Conservation (phyloP, 164 flowering plant genomes). For the Tinospora cordifolia region DNA sequence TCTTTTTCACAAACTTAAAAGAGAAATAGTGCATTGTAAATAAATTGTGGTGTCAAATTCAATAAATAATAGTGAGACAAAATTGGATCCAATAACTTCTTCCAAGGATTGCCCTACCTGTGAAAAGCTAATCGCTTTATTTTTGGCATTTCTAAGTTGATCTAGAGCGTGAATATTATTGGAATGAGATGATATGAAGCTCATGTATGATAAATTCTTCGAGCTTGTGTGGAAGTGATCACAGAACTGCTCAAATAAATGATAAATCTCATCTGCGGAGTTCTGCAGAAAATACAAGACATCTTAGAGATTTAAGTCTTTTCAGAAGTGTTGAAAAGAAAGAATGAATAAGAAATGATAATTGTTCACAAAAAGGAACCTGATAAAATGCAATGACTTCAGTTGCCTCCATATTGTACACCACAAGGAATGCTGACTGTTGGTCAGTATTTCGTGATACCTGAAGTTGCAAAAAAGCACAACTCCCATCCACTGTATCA, state of each 20-base stretch:
- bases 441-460: slow-evolving; percentile 76
- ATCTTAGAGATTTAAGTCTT: not conserved
- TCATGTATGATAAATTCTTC: slow-evolving; percentile 47
- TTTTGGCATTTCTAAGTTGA: slow-evolving; percentile 55
- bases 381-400: slow-evolving; percentile 87
- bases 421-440: slow-evolving; percentile 83
- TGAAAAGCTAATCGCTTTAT: slow-evolving; percentile 51
- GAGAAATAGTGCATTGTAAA: too few species aligned
- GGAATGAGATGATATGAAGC: slow-evolving; percentile 87
- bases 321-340: not conserved
- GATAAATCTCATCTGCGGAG: slow-evolving; percentile 77
- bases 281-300: slow-evolving; percentile 38
- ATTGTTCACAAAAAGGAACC: slow-evolving; percentile 31
- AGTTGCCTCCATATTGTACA: slow-evolving; percentile 95
- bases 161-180: slow-evolving; percentile 80
- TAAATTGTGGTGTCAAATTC: too few species aligned
- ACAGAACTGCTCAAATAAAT: slow-evolving; percentile 71
- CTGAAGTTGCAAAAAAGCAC: slow-evolving; percentile 28
- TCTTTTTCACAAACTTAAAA: slow-evolving; percentile 91
- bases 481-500: not conserved
- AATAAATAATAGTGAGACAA: not conserved
- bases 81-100: slow-evolving; percentile 1
- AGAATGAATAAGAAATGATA: not conserved
- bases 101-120: slow-evolving; percentile 44
- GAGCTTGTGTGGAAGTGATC: slow-evolving; percentile 72